Percentiles rank a stretch among this genome's conserved stretches.
phyloP scores from a whole-genome alignment of 2,329 filamentous ascomycete species.

The Trichoderma arundinaceum region DNA sequence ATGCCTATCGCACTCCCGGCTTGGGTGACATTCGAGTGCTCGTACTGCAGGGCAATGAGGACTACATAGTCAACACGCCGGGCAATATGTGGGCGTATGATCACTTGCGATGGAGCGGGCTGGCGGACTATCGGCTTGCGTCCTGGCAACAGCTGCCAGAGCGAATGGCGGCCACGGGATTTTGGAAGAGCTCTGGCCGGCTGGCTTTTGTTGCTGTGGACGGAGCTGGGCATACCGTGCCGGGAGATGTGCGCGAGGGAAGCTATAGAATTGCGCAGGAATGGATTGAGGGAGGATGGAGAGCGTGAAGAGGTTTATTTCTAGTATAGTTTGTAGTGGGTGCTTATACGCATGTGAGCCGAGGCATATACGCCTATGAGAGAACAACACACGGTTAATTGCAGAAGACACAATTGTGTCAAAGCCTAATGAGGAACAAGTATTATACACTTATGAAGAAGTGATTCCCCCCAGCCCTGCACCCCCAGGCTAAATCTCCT shows the following conservation, averaged over 20 bases:
- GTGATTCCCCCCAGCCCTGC: too few relatives aligned
- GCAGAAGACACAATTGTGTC: too few relatives aligned
- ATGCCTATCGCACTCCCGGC: conserved; percentile 30
- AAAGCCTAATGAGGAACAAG: too few relatives aligned
- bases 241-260: conserved; percentile 33
- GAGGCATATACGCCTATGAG: too few relatives aligned
- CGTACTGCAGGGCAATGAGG: conserved; percentile 38
- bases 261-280: conserved; percentile 35
- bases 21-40: conserved; percentile 35
- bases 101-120: conserved; percentile 51
- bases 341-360: too few relatives aligned
- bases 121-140: conserved; percentile 49
- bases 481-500: too few relatives aligned
- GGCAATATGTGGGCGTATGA: conserved; percentile 46
- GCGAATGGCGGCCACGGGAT: conserved; percentile 28
- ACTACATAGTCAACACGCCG: conserved; percentile 36
- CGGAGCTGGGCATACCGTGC: conserved; percentile 36
- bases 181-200: conserved; percentile 35
- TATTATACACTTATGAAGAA: too few relatives aligned
- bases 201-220: conserved; percentile 37
- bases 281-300: conserved; percentile 35
- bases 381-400: too few relatives aligned
- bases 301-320: neutral
- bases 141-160: conserved; percentile 33
- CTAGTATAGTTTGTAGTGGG: too few relatives aligned